A percentile compares a stretch with the other conserved stretches of the same genome.
phyloP scores from a whole-genome alignment of 345 rosid species.

The Alliaria petiolata region DNA sequence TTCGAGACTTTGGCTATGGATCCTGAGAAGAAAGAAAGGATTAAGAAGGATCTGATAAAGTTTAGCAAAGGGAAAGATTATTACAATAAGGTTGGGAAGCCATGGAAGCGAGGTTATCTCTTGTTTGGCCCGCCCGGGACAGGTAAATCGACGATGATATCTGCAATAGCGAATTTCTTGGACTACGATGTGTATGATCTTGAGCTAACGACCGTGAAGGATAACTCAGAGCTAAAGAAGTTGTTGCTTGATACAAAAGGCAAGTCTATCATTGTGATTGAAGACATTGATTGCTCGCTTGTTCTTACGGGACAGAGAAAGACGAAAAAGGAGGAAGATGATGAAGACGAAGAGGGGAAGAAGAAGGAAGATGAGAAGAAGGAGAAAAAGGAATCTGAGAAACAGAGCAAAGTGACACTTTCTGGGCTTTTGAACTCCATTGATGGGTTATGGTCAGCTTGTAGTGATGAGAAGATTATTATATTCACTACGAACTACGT shows the following conservation, averaged over 20 bases:
- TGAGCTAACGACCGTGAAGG: slow-evolving; percentile 52
- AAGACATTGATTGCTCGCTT: slow-evolving; percentile 45
- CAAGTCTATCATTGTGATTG: slow-evolving; percentile 59
- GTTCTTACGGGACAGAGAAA: slow-evolving; percentile 25
- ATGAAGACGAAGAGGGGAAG: not conserved
- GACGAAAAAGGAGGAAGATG: slow-evolving; percentile 21
- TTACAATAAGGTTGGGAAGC: slow-evolving; percentile 55
- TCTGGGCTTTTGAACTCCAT: slow-evolving; percentile 48
- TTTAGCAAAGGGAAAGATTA: slow-evolving; percentile 55
- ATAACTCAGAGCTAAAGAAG: slow-evolving; percentile 55
- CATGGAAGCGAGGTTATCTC: slow-evolving; percentile 65
- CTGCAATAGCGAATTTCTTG: slow-evolving; percentile 67
- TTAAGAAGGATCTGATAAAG: slow-evolving; percentile 46
- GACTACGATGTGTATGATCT: slow-evolving; percentile 71
- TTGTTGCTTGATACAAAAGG: slow-evolving; percentile 46
- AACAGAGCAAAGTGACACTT: slow-evolving; percentile 40
- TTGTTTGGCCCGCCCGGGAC: slow-evolving; percentile 44
- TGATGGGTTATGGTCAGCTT: slow-evolving; percentile 56
- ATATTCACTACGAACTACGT: slow-evolving; percentile 42
- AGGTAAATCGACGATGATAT: slow-evolving; percentile 72
- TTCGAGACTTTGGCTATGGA: slow-evolving; percentile 70
- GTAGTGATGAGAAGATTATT: slow-evolving; percentile 45
- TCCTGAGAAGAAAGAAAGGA: slow-evolving; percentile 40
- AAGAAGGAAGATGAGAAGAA: slow-evolving; percentile 20
- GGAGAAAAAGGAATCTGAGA: not conserved